Percentiles rank a stretch among this genome's conserved stretches.
phyloP scores from a whole-genome alignment of 2,329 filamentous ascomycete species.

The Xylaria sp. region DNA sequence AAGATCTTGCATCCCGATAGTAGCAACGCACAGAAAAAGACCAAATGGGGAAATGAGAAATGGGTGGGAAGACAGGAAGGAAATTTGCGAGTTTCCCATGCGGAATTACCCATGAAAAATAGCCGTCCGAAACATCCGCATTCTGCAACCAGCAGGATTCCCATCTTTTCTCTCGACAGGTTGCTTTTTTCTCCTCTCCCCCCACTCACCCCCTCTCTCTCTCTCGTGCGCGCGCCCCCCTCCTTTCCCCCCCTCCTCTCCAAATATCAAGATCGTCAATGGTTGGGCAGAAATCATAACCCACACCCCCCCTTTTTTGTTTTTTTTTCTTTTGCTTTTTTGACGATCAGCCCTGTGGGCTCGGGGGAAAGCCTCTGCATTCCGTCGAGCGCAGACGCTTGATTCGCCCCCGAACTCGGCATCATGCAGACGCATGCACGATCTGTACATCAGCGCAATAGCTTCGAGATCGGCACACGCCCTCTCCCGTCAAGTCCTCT shows the following conservation, averaged over 20 bases:
- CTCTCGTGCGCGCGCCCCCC: neutral
- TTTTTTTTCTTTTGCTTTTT: slow-evolving; percentile 4
- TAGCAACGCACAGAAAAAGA: too few relatives aligned
- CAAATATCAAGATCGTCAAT: neutral
- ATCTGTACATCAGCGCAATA: slow-evolving; percentile 9
- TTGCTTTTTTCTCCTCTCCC: neutral
- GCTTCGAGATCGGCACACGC: slow-evolving; percentile 1
- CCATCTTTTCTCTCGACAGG: neutral
- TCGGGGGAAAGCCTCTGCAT: neutral
- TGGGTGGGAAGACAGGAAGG: slow-evolving; percentile 1
- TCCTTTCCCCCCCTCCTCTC: neutral
- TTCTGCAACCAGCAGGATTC: neutral
- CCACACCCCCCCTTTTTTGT: neutral
- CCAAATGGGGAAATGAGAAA: neutral
- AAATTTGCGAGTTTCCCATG: slow-evolving; percentile 5
- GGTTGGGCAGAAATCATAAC: neutral
- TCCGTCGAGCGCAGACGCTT: neutral
- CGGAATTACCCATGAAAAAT: neutral
- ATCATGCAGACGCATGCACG: slow-evolving; percentile 7
- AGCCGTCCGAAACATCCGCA: neutral
- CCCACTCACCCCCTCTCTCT: neutral
- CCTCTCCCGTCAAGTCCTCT: neutral
- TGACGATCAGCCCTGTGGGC: slow-evolving; percentile 16
- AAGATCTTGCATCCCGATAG: neutral
- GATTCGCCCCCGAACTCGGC: slow-evolving; percentile 1